Percentiles rank a stretch among this genome's conserved stretches.
Conservation (phyloP, 495 filamentous ascomycete species). For the Cercophora newfieldiana region DNA sequence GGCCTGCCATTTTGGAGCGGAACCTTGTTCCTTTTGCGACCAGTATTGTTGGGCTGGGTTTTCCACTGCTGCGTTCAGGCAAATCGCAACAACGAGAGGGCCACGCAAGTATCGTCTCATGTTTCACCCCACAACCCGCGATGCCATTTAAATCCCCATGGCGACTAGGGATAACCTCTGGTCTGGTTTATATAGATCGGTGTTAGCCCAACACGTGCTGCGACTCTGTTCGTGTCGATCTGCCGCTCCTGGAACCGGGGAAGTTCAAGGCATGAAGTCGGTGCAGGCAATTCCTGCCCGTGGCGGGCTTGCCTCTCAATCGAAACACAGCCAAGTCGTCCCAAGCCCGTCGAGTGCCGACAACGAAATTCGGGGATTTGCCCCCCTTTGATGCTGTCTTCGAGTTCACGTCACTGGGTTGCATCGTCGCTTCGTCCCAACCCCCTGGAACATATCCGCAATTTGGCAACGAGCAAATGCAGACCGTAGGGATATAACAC, state of each 20-base stretch:
- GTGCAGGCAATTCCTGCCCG: not conserved
- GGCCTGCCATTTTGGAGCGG: not conserved
- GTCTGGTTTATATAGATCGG: not conserved
- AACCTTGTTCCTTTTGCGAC: not conserved
- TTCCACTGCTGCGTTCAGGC: not conserved
- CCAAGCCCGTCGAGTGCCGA: not conserved
- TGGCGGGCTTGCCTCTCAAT: not conserved
- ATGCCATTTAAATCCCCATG: too few species aligned
- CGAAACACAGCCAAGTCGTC: not conserved
- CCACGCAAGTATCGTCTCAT: not conserved
- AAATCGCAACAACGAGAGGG: not conserved
- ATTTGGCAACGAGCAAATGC: constrained; percentile 5
- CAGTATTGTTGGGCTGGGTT: not conserved
- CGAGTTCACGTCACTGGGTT: constrained; percentile 5
- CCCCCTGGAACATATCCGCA: constrained; percentile 5
- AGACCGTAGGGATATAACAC: not conserved
- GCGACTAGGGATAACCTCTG: not conserved
- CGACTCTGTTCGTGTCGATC: constrained; percentile 8
- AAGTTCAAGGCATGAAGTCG: constrained; percentile 7
- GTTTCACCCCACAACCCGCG: not conserved
- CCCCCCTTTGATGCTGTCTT: not conserved
- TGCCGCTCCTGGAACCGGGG: constrained; percentile 11
- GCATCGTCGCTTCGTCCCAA: constrained; percentile 15
- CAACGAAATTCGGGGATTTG: not conserved
- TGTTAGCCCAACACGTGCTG: not conserved